Conservation (phyloP, 768 basidiomycete species). For the Neoboletus brunneissimus region DNA sequence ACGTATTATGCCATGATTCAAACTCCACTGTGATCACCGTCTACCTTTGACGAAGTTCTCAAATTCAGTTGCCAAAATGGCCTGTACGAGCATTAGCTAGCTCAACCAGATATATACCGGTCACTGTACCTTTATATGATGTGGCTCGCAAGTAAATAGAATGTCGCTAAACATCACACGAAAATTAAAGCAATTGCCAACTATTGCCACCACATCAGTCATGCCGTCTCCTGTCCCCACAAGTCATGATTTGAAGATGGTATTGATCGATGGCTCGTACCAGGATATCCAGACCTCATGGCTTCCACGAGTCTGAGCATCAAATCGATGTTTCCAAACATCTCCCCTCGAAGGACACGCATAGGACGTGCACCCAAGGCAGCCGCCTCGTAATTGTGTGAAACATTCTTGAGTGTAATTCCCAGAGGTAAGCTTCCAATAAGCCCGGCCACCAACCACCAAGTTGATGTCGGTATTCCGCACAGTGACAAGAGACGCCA, state of each 20-base stretch:
- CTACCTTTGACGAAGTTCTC: constrained; percentile 58
- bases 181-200: constrained; percentile 46
- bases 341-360: constrained; percentile 37
- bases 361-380: constrained; percentile 46
- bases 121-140: constrained; percentile 46
- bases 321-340: constrained; percentile 46
- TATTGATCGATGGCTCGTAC: constrained; percentile 29
- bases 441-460: constrained; percentile 34
- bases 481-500: constrained; percentile 11
- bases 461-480: constrained; percentile 34
- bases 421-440: constrained; percentile 35
- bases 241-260: background rate
- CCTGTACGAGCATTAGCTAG: constrained; percentile 11
- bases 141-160: constrained; percentile 48
- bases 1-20: background rate
- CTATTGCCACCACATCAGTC: constrained; percentile 29
- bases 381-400: constrained; percentile 37
- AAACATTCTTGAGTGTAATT: constrained; percentile 28
- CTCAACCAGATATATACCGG: background rate
- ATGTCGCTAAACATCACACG: constrained; percentile 44
- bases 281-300: constrained; percentile 47
- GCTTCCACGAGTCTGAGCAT: constrained; percentile 35
- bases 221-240: constrained; percentile 42
- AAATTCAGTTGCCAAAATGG: constrained; percentile 56
- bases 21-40: background rate